A percentile compares a stretch with the other conserved stretches of the same genome.
phyloP scores from a whole-genome alignment of 345 rosid species.

The Salix purpurea region DNA sequence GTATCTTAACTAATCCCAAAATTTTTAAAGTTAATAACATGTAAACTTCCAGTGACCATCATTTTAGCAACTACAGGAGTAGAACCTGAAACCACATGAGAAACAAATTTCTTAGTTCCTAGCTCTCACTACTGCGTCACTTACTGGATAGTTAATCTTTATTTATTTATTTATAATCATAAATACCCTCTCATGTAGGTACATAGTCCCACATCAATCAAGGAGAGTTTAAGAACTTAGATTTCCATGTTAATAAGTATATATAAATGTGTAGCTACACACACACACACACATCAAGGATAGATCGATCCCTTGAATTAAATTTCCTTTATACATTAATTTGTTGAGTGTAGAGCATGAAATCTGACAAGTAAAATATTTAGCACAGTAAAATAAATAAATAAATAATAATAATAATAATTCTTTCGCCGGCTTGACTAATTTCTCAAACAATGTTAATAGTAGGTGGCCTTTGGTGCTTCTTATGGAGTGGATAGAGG shows the following conservation, averaged over 20 bases:
- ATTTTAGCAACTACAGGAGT: fast-evolving
- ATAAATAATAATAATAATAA: not conserved
- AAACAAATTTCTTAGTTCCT: no score
- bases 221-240: not conserved
- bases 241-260: not conserved
- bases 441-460: not conserved
- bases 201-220: no score
- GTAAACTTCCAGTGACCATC: fast-evolving
- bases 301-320: no score
- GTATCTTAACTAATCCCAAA: no score
- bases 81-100: no score
- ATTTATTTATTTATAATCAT: no score
- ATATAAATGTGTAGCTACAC: not conserved
- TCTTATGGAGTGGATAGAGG: not conserved
- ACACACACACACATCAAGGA: not conserved
- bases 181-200: no score
- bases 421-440: conserved; percentile 34
- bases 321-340: no score
- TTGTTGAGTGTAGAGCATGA: no score
- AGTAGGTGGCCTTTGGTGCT: conserved; percentile 11
- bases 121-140: no score
- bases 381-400: not conserved
- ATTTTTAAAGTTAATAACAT: fast-evolving
- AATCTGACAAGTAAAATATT: not conserved
- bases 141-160: no score